Evolutionary conservation across 208 protist genomes (phyloP), one percentile per base, ranked within the genome.

Genomic region (Leishmania lainsoni): DNA sequence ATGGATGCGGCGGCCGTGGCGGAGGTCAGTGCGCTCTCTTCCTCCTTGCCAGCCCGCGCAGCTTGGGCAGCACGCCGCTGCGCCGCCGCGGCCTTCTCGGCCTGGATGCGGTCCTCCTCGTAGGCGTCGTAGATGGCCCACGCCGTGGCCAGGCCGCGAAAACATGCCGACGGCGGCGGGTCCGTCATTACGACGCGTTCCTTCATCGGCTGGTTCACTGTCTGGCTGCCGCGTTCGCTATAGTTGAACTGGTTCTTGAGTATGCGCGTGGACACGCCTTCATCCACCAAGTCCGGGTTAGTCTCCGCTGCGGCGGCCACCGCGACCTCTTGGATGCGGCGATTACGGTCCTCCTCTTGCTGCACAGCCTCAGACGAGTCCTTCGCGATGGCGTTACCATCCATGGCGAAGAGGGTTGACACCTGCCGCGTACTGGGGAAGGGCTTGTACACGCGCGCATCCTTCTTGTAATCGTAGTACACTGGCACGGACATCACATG

Each of bases 161-260:
- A 98, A 65, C 66, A 93, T 35, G 94, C 86, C 29, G 94, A 92
- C 84, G 97, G 95, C 48, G 97, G 98, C 32, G 98, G 98, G 81
- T 99, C 97, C 8, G 98, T 99, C 76, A 98, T 90, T 8, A 98
- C 90, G 51, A 79, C 83, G 17, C 89, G 82, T 83, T 97, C 92
- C 83, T 93, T 90, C 78, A 96, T 79, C 45, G 87, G 68, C 58
- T 98, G 91, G 87, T 98, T 99, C 91, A 99, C 98, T 20, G 98
- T 99, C 87, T 99, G 98, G 80, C 94, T 98, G 39, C 96, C 98
- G 59, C 98, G 94, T 58, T 99, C 97, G 68, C 93, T 98, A 92
- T 98, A 99, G 92, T 99, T 99, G 89, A 99, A 99, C 93, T 99
- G 97, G 89, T 99, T 99, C 77, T 98, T 98, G 16, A 99, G 86